Base-by-base conservation (phyloP, 2,329 filamentous ascomycete species). In the Stachybotrys chlorohalonatus region DNA sequence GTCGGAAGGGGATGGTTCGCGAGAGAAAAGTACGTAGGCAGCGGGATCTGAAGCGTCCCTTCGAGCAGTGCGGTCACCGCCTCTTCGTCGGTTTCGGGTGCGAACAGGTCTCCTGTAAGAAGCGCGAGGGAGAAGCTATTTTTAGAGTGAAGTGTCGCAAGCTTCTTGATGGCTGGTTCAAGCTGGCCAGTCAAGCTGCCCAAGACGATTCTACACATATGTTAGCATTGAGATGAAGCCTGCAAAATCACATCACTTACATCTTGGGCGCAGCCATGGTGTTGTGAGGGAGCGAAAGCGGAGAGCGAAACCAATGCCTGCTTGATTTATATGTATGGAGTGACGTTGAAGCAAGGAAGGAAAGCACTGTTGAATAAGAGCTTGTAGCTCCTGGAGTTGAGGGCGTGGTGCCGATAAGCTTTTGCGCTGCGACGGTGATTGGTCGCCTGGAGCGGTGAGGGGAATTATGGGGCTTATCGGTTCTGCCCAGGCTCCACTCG, bases 21-120 rank as follows among this genome's bases (percentile, higher is more conserved):
- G 57, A 96, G 78, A 3, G 89, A 90, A 68, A 97, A 99, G 73
- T 99, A 99, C 8, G 88, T 95, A 1, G 92, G 86, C 1, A 97
- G 74, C 3, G 92, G 86, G 5, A 97, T 76, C 24, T 77, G 67
- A 53, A 95, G 85, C 11, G 81, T 76, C n/a, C 90, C 90, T 31
- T 81, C 72, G 1, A 97, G 71, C 4, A 99, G 79, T 9, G 81
- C 78, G 11, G 77, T 73, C 6, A 94, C 71, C 9, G 72, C 67
- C 11, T 82, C 77, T 47, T 84, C 76, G 53, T 87, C 80, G 49
- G 84, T 77, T 1, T 76, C 72, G 48, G 79, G 72, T 16, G 79
- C 75, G 65, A 97, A 97, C 7, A 97, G 77, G 65, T 96, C 87
- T 54, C 94, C 94, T 9, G 84, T 83, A 36, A 96, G 75, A 54